Evolutionary conservation across 257 asterid species (phyloP), one percentile per base, ranked within the genome.

Genomic region (Cordia subcordata): DNA sequence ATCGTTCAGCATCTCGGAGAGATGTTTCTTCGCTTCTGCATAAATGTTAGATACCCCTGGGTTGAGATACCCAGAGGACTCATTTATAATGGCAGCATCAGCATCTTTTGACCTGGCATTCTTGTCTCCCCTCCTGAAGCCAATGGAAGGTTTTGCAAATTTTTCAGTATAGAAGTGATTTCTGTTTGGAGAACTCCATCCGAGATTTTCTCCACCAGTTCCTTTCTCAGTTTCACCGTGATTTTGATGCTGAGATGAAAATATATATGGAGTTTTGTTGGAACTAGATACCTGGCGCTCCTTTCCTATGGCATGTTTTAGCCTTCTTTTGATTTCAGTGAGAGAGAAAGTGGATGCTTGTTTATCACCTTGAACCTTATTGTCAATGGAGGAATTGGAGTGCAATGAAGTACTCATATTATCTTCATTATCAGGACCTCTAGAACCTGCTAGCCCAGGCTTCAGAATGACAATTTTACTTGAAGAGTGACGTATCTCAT

Each of bases 101-200:
- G 60, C 65, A 6, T 69, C 84, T 71, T 77, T 80, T 23, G 63
- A 54, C 65, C 78, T 82, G 33, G 70, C 76, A 47, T 60, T 64
- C 35, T 61, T 72, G 58, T 82, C 95, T 52, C 60, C 81, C 58
- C 73, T 71, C 80, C 69, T 83, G 12, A 72, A 32, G 56, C 80
- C 70, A 55, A 79, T 68, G 15, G 81, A 73, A 44, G 96, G 69
- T 62, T 69, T 61, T 20, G 86, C 76, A 72, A 79, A 86, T 60
- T 68, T 81, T 71, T 93, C 99, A 17, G 82, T 82, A 55, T 75
- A 93, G 59, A 86, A 86, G 72, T 89, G 96, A 80, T 86, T 85
- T 75, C 97, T 81, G 64, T 86, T 89, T 15, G 99, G 99, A 69
- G 97, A 92, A 57, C 88, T 72, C 99, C 97, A 88, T 16, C 83